Conservation (phyloP, 805 yeast genomes). For the Wickerhamiella galacta region DNA sequence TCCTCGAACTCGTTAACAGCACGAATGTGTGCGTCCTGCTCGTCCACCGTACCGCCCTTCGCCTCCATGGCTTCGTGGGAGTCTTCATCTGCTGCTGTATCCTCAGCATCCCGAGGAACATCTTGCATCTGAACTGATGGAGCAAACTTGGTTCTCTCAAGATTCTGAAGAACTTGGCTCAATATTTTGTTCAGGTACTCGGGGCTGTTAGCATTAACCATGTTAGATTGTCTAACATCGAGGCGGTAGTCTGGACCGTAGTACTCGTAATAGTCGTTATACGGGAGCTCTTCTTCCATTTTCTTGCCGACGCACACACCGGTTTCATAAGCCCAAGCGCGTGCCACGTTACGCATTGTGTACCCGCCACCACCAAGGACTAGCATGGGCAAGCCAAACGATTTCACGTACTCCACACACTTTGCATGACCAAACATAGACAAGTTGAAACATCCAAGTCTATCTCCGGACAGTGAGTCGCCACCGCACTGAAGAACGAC, state of each 20-base stretch:
- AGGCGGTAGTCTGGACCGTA: constrained; percentile 84
- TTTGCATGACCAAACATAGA: constrained; percentile 93
- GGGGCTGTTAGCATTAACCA: constrained; percentile 66
- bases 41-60: constrained; percentile 77
- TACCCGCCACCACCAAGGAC: constrained; percentile 98
- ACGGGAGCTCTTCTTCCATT: constrained; percentile 61
- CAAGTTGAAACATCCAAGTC: constrained; percentile 87
- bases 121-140: constrained; percentile 90
- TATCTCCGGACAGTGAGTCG: constrained; percentile 88
- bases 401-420: constrained; percentile 75
- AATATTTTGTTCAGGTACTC: constrained; percentile 68
- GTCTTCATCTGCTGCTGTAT: constrained; percentile 78
- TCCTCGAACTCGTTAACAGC: constrained; percentile 69
- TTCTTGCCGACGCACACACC: constrained; percentile 70
- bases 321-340: constrained; percentile 90
- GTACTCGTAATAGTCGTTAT: constrained; percentile 58
- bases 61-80: constrained; percentile 63
- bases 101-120: constrained; percentile 75
- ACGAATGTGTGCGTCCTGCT: constrained; percentile 57
- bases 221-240: constrained; percentile 67
- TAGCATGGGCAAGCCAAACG: constrained; percentile 77
- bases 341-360: constrained; percentile 90
- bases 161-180: constrained; percentile 60
- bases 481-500: constrained; percentile 98
- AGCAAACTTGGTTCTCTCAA: constrained; percentile 71